Percentiles rank a stretch among this genome's conserved stretches.
Conservation (phyloP, 495 filamentous ascomycete genomes). For the Tuber calosporum region DNA sequence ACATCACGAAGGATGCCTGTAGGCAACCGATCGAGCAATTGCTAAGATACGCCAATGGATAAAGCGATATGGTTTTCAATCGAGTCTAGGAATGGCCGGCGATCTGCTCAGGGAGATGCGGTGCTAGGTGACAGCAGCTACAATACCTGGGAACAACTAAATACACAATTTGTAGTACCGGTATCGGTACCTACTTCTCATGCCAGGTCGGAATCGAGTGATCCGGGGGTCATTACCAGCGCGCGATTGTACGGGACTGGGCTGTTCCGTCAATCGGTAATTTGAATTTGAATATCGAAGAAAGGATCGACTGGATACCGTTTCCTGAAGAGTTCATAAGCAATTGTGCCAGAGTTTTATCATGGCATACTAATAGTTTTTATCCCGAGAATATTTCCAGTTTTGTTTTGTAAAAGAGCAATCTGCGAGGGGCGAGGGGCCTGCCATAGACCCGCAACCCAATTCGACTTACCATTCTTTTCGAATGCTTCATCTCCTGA, state of each 20-base stretch:
- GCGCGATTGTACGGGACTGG: background rate
- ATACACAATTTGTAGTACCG: background rate
- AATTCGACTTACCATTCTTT: background rate
- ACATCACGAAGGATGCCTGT: background rate
- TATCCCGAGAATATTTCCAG: background rate
- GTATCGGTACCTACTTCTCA: background rate
- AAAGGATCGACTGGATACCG: background rate
- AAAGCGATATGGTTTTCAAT: background rate
- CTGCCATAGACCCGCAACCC: background rate
- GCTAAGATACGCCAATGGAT: background rate
- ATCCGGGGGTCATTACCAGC: background rate
- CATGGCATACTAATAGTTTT: background rate
- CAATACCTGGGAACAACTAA: background rate
- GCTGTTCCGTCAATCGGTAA: background rate
- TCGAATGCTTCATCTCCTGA: background rate
- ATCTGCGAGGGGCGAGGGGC: background rate
- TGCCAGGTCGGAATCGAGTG: background rate
- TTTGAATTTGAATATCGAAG: background rate
- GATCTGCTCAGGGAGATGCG: background rate
- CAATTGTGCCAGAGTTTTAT: background rate
- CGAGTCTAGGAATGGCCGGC: background rate
- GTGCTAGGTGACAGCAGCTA: background rate
- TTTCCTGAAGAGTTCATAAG: background rate
- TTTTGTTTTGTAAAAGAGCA: background rate
- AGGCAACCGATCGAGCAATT: background rate